These are phyloP conservation scores for Hygrophorus pudorinus DNA, from an alignment of 768 basidiomycete species.

Conservation along the genomic window DNA sequence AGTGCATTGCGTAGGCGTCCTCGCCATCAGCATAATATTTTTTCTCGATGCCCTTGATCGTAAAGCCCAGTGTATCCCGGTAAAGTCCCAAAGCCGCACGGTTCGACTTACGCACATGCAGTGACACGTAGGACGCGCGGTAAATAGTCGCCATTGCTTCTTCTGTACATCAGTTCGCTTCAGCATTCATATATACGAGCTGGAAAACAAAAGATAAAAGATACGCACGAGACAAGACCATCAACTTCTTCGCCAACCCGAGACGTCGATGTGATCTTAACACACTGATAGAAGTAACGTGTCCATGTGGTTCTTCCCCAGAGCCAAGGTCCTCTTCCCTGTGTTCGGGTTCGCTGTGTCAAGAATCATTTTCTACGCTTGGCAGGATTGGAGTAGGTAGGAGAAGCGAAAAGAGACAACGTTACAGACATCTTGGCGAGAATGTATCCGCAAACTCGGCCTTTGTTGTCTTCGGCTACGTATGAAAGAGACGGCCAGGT, in stretches of 20 bases:
- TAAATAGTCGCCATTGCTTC: constrained; percentile 88
- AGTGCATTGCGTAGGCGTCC: constrained; percentile 87
- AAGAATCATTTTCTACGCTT: neutral
- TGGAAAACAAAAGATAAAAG: neutral
- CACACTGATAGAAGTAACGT: constrained; percentile 96
- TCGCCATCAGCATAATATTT: constrained; percentile 95
- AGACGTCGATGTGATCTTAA: constrained; percentile 83
- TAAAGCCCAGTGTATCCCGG: constrained; percentile 85
- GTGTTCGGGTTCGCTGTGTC: neutral
- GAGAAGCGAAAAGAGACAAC: constrained; percentile 15
- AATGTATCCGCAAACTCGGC: constrained; percentile 91
- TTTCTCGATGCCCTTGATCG: constrained; percentile 80
- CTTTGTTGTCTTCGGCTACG: constrained; percentile 87
- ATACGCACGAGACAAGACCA: constrained; percentile 84
- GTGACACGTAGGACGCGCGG: constrained; percentile 74
- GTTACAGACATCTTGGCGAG: constrained; percentile 77
- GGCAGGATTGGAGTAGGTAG: neutral
- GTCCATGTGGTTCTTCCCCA: constrained; percentile 72
- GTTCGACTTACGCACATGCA: constrained; percentile 94
- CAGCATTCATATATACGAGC: neutral
- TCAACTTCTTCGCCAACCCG: constrained; percentile 90
- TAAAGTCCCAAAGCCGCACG: constrained; percentile 86
- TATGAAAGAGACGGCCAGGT: constrained; percentile 96
- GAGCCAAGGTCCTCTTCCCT: constrained; percentile 61
- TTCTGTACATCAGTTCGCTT: constrained; percentile 36